Evolutionary conservation across 2,329 filamentous ascomycete species (phyloP).

Genomic region (Diaporthe aspalathi): DNA sequence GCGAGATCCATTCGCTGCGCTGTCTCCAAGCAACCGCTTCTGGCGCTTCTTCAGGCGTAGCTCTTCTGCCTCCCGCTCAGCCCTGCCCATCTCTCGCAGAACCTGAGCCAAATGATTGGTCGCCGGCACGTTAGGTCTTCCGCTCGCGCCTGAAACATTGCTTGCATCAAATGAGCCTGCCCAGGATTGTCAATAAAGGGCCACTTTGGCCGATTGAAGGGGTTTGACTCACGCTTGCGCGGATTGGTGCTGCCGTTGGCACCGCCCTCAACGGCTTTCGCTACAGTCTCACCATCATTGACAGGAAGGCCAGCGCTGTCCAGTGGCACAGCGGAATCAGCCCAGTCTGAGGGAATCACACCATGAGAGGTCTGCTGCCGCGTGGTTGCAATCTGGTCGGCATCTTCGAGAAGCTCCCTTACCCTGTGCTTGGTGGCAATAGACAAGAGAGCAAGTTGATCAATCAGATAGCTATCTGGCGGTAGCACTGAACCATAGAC

Average conservation of each 20-base stretch:
- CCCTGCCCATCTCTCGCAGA: slow-evolving; percentile 71
- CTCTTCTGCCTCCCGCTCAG: slow-evolving; percentile 80
- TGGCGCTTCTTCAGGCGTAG: slow-evolving; percentile 74
- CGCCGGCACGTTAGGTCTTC: slow-evolving; percentile 46
- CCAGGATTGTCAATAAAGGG: slow-evolving; percentile 37
- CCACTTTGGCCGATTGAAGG: slow-evolving; percentile 1
- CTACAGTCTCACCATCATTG: slow-evolving; percentile 43
- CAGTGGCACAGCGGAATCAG: slow-evolving; percentile 72
- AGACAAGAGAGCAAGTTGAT: slow-evolving; percentile 85
- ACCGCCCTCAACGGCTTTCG: slow-evolving; percentile 58
- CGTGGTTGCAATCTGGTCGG: slow-evolving; percentile 74
- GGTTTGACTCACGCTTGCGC: slow-evolving; percentile 67
- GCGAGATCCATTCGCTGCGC: slow-evolving; percentile 63
- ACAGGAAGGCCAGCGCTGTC: slow-evolving; percentile 51
- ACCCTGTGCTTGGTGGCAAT: slow-evolving; percentile 85
- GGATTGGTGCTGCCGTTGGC: slow-evolving; percentile 65
- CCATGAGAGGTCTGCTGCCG: slow-evolving; percentile 85
- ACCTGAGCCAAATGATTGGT: slow-evolving; percentile 62
- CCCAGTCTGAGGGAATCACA: slow-evolving; percentile 79
- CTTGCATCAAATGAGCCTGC: slow-evolving; percentile 54
- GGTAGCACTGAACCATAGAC: slow-evolving; percentile 78
- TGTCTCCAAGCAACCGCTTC: slow-evolving; percentile 67
- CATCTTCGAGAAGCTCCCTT: slow-evolving; percentile 81
- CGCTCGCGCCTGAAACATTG: slow-evolving; percentile 41
- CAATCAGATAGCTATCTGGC: slow-evolving; percentile 79